phyloP scores from a whole-genome alignment of 345 rosid species.

The Salix exigua region DNA sequence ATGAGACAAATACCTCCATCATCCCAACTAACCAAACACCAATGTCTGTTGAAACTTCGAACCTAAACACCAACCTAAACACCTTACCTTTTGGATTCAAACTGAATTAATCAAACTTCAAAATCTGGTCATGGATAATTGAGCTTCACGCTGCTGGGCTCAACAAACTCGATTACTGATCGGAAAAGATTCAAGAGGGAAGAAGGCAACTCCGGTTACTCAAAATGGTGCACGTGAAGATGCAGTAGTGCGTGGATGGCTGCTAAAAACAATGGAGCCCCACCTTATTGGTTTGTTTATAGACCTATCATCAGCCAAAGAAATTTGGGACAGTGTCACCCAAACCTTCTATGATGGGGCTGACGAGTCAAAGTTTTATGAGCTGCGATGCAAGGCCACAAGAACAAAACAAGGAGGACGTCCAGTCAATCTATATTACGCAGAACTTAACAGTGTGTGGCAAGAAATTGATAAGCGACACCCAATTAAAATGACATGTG shows the following conservation, averaged over 20 bases:
- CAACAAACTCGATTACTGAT: background rate
- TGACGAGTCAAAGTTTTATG: background rate
- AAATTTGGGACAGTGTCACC: background rate
- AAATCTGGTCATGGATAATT: too few relatives aligned
- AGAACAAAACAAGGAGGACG: background rate
- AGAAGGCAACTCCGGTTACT: background rate
- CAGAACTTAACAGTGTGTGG: background rate
- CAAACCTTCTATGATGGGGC: background rate
- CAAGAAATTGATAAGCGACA: background rate
- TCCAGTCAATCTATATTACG: background rate
- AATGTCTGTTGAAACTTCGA: too few relatives aligned
- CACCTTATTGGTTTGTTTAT: background rate
- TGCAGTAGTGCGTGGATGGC: background rate
- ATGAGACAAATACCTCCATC: background rate
- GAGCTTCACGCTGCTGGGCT: too few relatives aligned
- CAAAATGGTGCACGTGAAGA: background rate
- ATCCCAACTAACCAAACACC: background rate
- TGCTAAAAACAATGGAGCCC: too few relatives aligned
- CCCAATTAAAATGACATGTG: background rate
- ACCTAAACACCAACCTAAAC: too few relatives aligned
- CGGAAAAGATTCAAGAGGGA: background rate
- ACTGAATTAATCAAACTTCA: background rate
- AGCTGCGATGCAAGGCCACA: background rate
- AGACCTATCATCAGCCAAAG: background rate
- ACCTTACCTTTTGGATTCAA: background rate